phyloP scores from a whole-genome alignment of 2,329 filamentous ascomycete species.

The Parastagonospora avenae region DNA sequence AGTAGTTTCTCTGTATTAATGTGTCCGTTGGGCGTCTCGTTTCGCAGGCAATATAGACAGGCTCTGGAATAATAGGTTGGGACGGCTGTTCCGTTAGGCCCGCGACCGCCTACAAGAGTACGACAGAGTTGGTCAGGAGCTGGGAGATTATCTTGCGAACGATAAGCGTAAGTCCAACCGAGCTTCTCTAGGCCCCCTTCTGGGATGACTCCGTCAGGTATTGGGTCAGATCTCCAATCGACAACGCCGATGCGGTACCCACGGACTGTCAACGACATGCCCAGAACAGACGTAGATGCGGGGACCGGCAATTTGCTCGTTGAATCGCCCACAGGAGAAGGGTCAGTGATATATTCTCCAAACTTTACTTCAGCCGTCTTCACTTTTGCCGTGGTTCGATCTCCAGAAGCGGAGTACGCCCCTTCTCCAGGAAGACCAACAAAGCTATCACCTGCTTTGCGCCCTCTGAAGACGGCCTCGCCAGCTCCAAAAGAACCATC shows the following conservation, averaged over 20 bases:
- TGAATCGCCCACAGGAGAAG: neutral
- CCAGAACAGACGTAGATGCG: too few relatives aligned
- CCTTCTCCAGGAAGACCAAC: constrained; percentile 9
- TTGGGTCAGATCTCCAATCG: neutral
- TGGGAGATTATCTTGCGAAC: neutral
- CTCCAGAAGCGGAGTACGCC: constrained; percentile 5
- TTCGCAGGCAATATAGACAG: constrained; percentile 2
- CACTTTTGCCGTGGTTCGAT: too few relatives aligned
- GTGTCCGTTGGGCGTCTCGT: neutral
- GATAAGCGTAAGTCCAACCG: neutral
- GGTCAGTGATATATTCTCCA: neutral
- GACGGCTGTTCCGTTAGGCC: constrained; percentile 5
- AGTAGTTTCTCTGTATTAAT: too few relatives aligned
- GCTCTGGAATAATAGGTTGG: constrained; percentile 20
- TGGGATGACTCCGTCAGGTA: neutral
- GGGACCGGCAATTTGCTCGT: too few relatives aligned
- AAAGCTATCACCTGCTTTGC: constrained; percentile 11
- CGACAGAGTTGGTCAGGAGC: constrained; percentile 11
- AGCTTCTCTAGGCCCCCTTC: neutral
- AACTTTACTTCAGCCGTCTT: neutral
- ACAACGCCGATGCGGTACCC: too few relatives aligned
- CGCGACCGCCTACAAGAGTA: constrained; percentile 17
- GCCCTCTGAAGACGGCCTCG: neutral
- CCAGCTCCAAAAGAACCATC: neutral
- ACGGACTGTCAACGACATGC: too few relatives aligned